Conservation (phyloP, 2,329 filamentous ascomycete species). For the Beauveria bassiana region DNA sequence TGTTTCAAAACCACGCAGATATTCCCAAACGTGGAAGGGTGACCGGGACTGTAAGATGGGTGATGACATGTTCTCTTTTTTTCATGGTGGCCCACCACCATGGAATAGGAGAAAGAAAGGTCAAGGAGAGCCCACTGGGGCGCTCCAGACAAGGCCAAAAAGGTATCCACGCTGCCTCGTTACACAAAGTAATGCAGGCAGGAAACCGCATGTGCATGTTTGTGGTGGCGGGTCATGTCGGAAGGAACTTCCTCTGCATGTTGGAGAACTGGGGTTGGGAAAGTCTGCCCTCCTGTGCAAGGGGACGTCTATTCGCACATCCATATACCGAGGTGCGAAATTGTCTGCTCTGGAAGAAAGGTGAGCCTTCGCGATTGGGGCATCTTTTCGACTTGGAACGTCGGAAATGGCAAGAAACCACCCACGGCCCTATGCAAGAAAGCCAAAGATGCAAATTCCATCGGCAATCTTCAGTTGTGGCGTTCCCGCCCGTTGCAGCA, state of each 20-base stretch:
- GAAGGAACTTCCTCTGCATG: background rate
- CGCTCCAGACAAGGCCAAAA: too few species aligned
- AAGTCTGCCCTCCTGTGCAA: too few species aligned
- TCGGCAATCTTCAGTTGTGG: conserved; percentile 9
- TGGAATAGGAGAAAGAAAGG: background rate
- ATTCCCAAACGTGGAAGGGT: background rate
- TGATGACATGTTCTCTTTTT: background rate
- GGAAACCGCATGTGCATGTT: background rate
- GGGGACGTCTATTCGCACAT: too few species aligned
- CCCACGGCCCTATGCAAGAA: background rate
- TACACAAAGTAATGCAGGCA: too few species aligned
- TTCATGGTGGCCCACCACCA: background rate
- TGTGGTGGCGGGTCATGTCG: background rate
- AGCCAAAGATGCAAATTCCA: background rate
- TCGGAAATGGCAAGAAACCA: background rate
- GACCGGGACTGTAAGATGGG: background rate
- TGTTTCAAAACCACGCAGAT: background rate
- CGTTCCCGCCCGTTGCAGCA: background rate
- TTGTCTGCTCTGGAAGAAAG: too few species aligned
- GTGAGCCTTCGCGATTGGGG: background rate
- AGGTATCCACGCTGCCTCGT: too few species aligned
- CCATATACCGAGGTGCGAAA: too few species aligned
- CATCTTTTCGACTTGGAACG: background rate
- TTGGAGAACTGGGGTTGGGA: too few species aligned
- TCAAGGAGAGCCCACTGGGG: too few species aligned